These are phyloP conservation scores for Schrenkiella parvula DNA, from an alignment of 345 rosid species.

Conservation along the genomic window DNA sequence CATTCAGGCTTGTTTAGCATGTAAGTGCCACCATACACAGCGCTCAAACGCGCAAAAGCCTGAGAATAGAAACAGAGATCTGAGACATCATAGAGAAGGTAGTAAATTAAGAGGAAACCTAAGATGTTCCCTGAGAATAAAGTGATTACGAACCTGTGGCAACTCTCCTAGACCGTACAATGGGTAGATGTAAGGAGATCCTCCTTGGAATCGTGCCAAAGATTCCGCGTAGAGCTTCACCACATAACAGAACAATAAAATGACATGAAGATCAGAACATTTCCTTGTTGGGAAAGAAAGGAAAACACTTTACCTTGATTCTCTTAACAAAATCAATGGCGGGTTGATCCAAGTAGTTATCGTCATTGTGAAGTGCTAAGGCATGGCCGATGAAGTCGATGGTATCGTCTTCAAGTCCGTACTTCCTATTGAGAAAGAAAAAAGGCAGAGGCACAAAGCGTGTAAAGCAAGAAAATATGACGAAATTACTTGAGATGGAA, in stretches of 20 bases:
- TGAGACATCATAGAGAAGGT: neutral
- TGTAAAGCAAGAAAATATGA: constrained; percentile 5
- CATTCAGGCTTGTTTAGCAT: constrained; percentile 97
- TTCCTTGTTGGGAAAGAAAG: neutral
- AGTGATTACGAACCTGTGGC: constrained; percentile 58
- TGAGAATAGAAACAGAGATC: constrained; percentile 22
- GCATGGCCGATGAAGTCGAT: constrained; percentile 93
- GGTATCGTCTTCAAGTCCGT: constrained; percentile 88
- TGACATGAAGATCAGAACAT: neutral
- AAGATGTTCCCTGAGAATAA: neutral
- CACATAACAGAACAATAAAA: neutral
- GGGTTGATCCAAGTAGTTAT: constrained; percentile 72
- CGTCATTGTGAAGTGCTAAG: constrained; percentile 73
- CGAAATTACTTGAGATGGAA: neutral
- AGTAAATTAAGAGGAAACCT: neutral
- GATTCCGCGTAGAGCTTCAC: constrained; percentile 86
- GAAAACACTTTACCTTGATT: constrained; percentile 52
- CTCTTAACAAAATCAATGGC: constrained; percentile 77
- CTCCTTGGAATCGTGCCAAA: constrained; percentile 88
- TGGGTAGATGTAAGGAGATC: constrained; percentile 91
- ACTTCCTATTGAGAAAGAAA: constrained; percentile 40
- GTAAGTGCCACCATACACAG: constrained; percentile 93
- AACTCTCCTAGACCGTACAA: constrained; percentile 87
- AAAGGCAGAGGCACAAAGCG: neutral
- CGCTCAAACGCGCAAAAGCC: constrained; percentile 96